Evolutionary conservation across 2,329 filamentous ascomycete species (phyloP).

Genomic region (Biscogniauxia sp.): DNA sequence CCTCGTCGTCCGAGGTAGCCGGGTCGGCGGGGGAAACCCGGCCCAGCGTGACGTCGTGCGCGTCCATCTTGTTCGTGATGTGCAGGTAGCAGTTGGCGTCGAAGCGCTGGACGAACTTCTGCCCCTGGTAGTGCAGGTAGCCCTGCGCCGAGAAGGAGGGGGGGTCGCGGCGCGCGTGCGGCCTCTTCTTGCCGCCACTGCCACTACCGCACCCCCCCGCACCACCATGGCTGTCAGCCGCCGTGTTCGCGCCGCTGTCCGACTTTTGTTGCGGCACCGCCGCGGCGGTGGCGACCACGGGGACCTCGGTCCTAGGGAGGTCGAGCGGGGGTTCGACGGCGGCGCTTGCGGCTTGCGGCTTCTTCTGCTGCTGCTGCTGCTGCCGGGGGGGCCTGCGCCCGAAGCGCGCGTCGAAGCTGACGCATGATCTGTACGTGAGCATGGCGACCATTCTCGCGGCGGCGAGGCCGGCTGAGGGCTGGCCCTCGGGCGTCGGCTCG

Average conservation of each 20-base stretch:
- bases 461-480: slow-evolving; percentile 33
- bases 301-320: slow-evolving; percentile 43
- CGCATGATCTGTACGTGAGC: slow-evolving; percentile 37
- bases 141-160: slow-evolving; percentile 34
- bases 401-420: slow-evolving; percentile 36
- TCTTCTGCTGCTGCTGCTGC: slow-evolving; percentile 8
- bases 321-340: slow-evolving; percentile 20
- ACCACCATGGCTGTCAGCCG: too few species aligned
- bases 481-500: slow-evolving; percentile 29
- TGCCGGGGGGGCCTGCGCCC: slow-evolving; percentile 54
- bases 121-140: slow-evolving; percentile 38
- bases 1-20: background rate
- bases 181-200: slow-evolving; percentile 4
- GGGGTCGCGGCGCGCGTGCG: slow-evolving; percentile 16
- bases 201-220: background rate
- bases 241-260: background rate
- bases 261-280: background rate
- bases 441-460: slow-evolving; percentile 39
- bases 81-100: slow-evolving; percentile 40
- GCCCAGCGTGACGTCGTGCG: slow-evolving; percentile 34
- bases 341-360: background rate
- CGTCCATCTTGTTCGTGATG: slow-evolving; percentile 38
- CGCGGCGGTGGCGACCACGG: background rate
- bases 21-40: slow-evolving; percentile 25
- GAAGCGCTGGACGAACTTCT: slow-evolving; percentile 38